phyloP scores from a whole-genome alignment of 176 grass and related monocot species.

The Puccinellia tenuiflora region DNA sequence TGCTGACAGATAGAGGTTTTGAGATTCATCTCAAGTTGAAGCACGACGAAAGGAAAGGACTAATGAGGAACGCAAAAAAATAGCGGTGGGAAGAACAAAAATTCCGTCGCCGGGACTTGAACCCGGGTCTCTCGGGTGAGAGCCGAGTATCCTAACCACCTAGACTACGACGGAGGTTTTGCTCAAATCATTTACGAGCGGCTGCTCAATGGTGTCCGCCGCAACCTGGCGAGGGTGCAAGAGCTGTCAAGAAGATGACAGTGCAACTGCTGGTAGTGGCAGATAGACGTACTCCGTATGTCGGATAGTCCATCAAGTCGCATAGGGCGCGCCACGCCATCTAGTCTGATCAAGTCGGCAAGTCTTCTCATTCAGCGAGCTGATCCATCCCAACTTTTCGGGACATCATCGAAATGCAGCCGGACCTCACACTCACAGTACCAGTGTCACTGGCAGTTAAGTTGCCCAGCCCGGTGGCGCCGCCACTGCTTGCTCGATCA shows the following conservation, averaged over 20 bases:
- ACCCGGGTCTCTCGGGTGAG: slow-evolving; percentile 97
- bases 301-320: too few relatives aligned
- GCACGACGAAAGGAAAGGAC: too few relatives aligned
- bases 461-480: not conserved
- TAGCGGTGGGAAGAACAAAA: too few relatives aligned
- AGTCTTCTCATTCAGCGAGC: not conserved
- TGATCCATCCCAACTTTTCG: not conserved
- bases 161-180: slow-evolving; percentile 78
- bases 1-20: too few relatives aligned
- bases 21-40: too few relatives aligned
- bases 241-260: too few relatives aligned
- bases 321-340: not conserved
- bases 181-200: too few relatives aligned
- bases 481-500: not conserved
- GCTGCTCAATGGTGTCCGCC: too few relatives aligned
- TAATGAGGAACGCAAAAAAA: too few relatives aligned
- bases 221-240: too few relatives aligned
- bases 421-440: not conserved
- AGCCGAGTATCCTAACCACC: slow-evolving; percentile 98
- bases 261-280: too few relatives aligned
- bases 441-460: not conserved
- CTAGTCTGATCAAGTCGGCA: not conserved
- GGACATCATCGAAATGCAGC: not conserved
- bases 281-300: too few relatives aligned
- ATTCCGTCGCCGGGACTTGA: slow-evolving; percentile 62